These are phyloP conservation scores for Phyllosticta citribraziliensis DNA, from an alignment of 2,329 filamentous ascomycete species.

Conservation along the genomic window DNA sequence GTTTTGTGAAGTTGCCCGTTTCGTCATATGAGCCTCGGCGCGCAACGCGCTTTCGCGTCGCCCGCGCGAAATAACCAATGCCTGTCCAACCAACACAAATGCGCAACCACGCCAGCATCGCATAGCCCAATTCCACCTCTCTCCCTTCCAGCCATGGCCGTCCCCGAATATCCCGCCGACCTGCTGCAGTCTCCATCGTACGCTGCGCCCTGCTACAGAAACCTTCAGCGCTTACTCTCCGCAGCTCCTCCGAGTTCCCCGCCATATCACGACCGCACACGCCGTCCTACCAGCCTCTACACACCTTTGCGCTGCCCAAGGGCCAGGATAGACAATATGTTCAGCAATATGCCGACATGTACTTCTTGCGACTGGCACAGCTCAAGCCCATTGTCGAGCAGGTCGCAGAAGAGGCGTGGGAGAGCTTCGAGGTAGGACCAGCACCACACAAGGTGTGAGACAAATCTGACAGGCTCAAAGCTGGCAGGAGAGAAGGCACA, in stretches of 20 bases:
- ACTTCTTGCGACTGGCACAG: slow-evolving; percentile 81
- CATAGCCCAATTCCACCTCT: background rate
- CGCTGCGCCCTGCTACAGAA: background rate
- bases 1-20: background rate
- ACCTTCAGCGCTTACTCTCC: background rate
- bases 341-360: slow-evolving; percentile 96
- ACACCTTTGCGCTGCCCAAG: slow-evolving; percentile 63
- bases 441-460: background rate
- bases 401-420: slow-evolving; percentile 67
- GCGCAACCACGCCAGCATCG: background rate
- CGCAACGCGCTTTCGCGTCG: background rate
- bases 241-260: slow-evolving; percentile 5
- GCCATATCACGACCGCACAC: slow-evolving; percentile 14
- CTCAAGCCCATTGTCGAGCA: slow-evolving; percentile 76
- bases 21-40: background rate
- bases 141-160: background rate
- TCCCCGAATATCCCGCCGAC: background rate
- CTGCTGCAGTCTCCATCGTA: background rate
- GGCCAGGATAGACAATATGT: slow-evolving; percentile 61
- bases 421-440: slow-evolving; percentile 49
- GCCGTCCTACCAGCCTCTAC: slow-evolving; percentile 62
- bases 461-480: slow-evolving; percentile 9
- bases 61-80: background rate
- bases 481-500: slow-evolving; percentile 67
- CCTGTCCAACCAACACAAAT: background rate